Evolutionary conservation across 1,139 yeast species (phyloP), one percentile per base, ranked within the genome.

Genomic region (Pichia inconspicua): DNA sequence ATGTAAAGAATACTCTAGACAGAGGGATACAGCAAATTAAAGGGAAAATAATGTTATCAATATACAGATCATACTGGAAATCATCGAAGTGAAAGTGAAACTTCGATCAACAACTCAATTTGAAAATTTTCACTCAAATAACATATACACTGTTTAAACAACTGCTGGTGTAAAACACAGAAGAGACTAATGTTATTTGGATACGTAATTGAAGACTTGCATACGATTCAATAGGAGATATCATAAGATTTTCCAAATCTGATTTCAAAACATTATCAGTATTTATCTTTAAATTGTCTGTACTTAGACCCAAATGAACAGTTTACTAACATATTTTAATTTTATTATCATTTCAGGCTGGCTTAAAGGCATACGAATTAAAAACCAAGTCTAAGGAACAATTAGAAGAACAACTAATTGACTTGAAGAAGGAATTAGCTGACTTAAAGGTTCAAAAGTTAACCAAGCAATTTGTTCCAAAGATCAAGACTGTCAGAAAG

Each of bases 341-440:
- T 27, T 36, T 36, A 7, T 11, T 32, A 14, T 44, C n/a, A 10
- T 30, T 25, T 42, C 25, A 45, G 52, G 92, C 94, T 76, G 90
- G 87, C 73, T 78, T 87, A 72, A 89, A 85, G 78, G 82, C 95
- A 77, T 87, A 78, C 81, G 97, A 90, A 82, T 85, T 94, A 74
- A 88, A 96, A 78, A 84, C 95, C 73, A 87, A 89, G 79, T 85
- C 96, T 72, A 90, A 90, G 87, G 94, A 88, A 65, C 92, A 89
- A 77, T 89, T 92, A 74, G 92, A 88, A 78, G 74, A 77, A 68
- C 95, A 90, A 79, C 87, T 92, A 73, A 84, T 84, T 68, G 96
- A 89, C 74, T 84, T 89, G 74, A 92, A 90, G 85, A 88, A 88
- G 77, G 97, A 90, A 77, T 85, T 92, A 71, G 92, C 97, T 69